Conservation (phyloP, 805 yeast species). For the Spathaspora arborariae region DNA sequence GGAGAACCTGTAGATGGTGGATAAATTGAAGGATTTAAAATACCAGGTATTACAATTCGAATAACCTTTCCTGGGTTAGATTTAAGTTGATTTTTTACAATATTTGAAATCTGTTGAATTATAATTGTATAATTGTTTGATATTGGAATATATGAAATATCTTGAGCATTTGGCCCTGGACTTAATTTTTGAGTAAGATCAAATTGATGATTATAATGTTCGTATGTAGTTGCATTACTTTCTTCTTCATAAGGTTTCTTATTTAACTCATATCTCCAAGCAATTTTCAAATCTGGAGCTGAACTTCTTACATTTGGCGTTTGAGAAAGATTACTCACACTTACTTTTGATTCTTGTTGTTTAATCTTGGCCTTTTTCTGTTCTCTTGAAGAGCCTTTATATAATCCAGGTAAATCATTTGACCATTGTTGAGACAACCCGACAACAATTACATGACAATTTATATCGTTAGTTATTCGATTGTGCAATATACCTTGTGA, state of each 20-base stretch:
- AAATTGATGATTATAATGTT: conserved; percentile 61
- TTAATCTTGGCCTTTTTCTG: conserved; percentile 56
- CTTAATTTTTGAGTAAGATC: conserved; percentile 70
- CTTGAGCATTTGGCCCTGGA: conserved; percentile 64
- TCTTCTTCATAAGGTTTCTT: conserved; percentile 20
- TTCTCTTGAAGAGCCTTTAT: conserved; percentile 64
- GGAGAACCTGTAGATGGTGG: conserved; percentile 47
- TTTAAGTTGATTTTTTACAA: conserved; percentile 30
- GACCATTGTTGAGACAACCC: conserved; percentile 60
- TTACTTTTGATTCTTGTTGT: conserved; percentile 57
- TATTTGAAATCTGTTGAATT: conserved; percentile 40
- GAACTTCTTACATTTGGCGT: not conserved
- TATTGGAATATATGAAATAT: conserved; percentile 53
- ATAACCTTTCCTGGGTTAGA: conserved; percentile 46
- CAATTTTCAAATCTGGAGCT: conserved; percentile 66
- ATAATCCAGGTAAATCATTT: conserved; percentile 71
- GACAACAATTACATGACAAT: conserved; percentile 62
- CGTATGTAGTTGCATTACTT: conserved; percentile 28
- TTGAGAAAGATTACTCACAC: conserved; percentile 56
- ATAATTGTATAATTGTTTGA: conserved; percentile 17
- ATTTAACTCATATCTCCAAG: conserved; percentile 82
- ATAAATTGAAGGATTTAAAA: conserved; percentile 76
- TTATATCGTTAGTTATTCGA: conserved; percentile 39
- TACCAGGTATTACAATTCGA: conserved; percentile 69
- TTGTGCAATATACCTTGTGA: conserved; percentile 74